These are phyloP conservation scores for Candida ficus DNA, from an alignment of 805 yeast genomes.

Conservation along the genomic window DNA sequence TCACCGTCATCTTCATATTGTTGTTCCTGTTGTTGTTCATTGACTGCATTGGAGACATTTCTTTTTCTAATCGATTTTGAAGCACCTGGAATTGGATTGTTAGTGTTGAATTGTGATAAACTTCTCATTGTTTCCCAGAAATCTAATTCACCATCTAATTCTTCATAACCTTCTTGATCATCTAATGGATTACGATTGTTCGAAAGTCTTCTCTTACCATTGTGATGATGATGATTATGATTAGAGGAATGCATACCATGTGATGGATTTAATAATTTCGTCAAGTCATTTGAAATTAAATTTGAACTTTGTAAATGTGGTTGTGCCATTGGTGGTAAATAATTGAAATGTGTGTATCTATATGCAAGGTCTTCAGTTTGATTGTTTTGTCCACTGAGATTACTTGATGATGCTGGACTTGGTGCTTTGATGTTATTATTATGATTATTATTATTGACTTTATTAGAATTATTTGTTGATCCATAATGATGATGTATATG, in stretches of 20 bases:
- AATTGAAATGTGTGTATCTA: constrained; percentile 68
- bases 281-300: constrained; percentile 36
- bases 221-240: constrained; percentile 8
- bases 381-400: constrained; percentile 14
- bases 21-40: too few relatives aligned
- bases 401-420: constrained; percentile 23
- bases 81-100: constrained; percentile 14
- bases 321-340: constrained; percentile 67
- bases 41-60: constrained; percentile 5
- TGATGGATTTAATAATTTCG: constrained; percentile 38
- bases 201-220: constrained; percentile 16
- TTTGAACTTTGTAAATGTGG: constrained; percentile 63
- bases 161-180: constrained; percentile 30
- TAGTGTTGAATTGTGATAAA: constrained; percentile 38
- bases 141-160: constrained; percentile 57
- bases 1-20: constrained; percentile 2
- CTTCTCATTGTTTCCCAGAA: constrained; percentile 69
- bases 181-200: constrained; percentile 10
- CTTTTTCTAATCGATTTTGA: constrained; percentile 1
- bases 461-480: constrained; percentile 22
- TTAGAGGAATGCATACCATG: constrained; percentile 10
- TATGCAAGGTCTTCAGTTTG: constrained; percentile 33
- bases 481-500: constrained; percentile 77
- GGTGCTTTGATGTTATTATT: constrained; percentile 3
- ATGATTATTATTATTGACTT: too few relatives aligned